A percentile compares a stretch with the other conserved stretches of the same genome.
These are phyloP conservation scores for Davidsoniella australis DNA, from an alignment of 2,329 filamentous ascomycete species.

Conservation along the genomic window DNA sequence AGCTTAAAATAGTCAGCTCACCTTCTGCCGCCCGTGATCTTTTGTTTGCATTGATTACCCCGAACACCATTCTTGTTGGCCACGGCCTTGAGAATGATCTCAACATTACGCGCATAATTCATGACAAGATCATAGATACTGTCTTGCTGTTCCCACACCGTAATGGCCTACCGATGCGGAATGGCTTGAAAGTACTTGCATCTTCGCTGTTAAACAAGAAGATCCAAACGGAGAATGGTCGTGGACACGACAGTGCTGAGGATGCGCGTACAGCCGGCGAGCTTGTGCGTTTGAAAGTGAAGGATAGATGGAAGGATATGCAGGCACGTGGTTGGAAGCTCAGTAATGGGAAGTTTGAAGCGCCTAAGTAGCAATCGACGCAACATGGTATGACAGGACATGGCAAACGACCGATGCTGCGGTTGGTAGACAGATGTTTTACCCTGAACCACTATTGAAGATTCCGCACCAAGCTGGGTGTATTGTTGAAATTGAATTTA, in stretches of 20 bases:
- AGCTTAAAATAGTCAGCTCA: slow-evolving; percentile 57
- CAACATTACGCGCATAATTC: slow-evolving; percentile 68
- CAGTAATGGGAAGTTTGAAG: slow-evolving; percentile 29
- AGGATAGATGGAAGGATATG: slow-evolving; percentile 52
- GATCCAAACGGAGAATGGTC: slow-evolving; percentile 54
- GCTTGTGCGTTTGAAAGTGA: slow-evolving; percentile 55
- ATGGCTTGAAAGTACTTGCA: slow-evolving; percentile 61
- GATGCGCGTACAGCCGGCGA: slow-evolving; percentile 83
- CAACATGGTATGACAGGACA: too few relatives aligned
- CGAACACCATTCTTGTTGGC: slow-evolving; percentile 69
- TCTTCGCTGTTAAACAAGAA: slow-evolving; percentile 50
- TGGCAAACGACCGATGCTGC: too few relatives aligned
- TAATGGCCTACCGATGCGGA: slow-evolving; percentile 57
- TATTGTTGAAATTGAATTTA: too few relatives aligned
- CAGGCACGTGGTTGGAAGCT: slow-evolving; percentile 50
- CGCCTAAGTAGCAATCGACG: slow-evolving; percentile 18
- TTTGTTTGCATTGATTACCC: slow-evolving; percentile 58
- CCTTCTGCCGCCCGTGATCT: slow-evolving; percentile 59
- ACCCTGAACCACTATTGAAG: too few relatives aligned
- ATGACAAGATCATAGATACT: slow-evolving; percentile 73
- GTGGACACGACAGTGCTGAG: slow-evolving; percentile 71
- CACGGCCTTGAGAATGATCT: slow-evolving; percentile 94
- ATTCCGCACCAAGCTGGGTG: too few relatives aligned
- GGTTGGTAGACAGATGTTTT: neutral
- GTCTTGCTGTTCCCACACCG: slow-evolving; percentile 68